phyloP scores from a whole-genome alignment of 176 grass and related monocot species.

The Juncus inflexus region DNA sequence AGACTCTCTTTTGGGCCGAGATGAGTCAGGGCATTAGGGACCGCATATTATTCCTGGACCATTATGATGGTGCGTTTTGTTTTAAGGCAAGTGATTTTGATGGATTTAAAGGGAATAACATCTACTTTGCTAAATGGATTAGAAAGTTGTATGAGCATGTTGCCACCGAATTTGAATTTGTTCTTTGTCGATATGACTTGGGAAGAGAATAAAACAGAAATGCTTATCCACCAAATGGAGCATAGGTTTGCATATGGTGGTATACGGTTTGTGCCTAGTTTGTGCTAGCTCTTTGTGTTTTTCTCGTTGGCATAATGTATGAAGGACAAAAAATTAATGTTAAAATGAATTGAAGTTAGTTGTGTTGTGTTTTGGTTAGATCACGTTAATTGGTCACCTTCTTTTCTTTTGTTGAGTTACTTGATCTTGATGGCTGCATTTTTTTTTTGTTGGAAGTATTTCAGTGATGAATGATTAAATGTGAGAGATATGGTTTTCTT shows the following conservation, averaged over 20 bases:
- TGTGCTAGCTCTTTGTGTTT: neutral
- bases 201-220: neutral
- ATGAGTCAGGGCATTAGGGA: neutral
- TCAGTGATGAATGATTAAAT: no score
- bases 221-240: neutral
- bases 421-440: no score
- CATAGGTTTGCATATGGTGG: neutral
- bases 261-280: conserved; percentile 10
- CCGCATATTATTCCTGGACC: neutral
- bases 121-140: neutral
- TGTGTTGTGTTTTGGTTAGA: no score
- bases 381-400: no score
- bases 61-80: neutral
- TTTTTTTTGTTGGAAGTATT: no score
- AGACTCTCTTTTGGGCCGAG: neutral
- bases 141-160: neutral
- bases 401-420: no score
- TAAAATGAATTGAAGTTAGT: no score
- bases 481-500: no score
- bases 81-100: conserved; percentile 19
- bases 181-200: neutral
- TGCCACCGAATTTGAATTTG: no score
- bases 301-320: no score
- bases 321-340: no score
- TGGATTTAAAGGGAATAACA: neutral